Evolutionary conservation across 106 monocot species (phyloP).

Genomic region (Dendrobium officinale): DNA sequence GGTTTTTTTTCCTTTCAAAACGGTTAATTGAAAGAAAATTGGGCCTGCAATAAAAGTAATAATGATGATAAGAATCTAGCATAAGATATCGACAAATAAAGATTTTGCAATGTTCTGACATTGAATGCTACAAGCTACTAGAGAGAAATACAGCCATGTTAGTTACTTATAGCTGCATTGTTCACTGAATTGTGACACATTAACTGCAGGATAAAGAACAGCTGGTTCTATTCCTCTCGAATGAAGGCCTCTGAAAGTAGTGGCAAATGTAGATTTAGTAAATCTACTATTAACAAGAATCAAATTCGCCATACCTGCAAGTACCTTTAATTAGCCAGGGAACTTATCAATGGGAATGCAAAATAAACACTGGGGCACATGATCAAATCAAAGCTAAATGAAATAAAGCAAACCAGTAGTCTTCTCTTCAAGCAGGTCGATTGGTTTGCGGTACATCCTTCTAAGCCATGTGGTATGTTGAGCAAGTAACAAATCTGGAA

Average conservation of each 20-base stretch:
- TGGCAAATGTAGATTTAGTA: conserved; percentile 79
- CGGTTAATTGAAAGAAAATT: conserved; percentile 97
- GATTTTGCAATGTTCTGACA: background rate
- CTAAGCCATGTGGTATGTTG: conserved; percentile 70
- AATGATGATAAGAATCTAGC: background rate
- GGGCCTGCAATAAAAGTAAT: conserved; percentile 39
- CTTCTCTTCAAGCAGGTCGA: conserved; percentile 85
- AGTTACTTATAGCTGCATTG: conserved; percentile 74
- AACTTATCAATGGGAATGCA: conserved; percentile 8
- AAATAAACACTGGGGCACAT: background rate
- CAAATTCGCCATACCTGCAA: conserved; percentile 79
- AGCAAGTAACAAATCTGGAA: conserved; percentile 91
- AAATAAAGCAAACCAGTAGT: conserved; percentile 63
- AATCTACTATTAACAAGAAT: conserved; percentile 94
- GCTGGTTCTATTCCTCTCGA: conserved; percentile 49
- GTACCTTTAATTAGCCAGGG: background rate
- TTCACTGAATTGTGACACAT: conserved; percentile 61
- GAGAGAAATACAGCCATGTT: conserved; percentile 33
- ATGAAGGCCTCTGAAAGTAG: conserved; percentile 64
- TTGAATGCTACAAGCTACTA: conserved; percentile 13
- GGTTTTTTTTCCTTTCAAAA: conserved; percentile 98
- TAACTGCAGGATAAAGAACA: conserved; percentile 88
- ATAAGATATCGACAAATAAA: background rate
- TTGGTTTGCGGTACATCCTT: conserved; percentile 76
- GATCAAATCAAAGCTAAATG: conserved; percentile 5